Conservation (phyloP, 768 basidiomycete species). For the Rhizopogon vinicolor region DNA sequence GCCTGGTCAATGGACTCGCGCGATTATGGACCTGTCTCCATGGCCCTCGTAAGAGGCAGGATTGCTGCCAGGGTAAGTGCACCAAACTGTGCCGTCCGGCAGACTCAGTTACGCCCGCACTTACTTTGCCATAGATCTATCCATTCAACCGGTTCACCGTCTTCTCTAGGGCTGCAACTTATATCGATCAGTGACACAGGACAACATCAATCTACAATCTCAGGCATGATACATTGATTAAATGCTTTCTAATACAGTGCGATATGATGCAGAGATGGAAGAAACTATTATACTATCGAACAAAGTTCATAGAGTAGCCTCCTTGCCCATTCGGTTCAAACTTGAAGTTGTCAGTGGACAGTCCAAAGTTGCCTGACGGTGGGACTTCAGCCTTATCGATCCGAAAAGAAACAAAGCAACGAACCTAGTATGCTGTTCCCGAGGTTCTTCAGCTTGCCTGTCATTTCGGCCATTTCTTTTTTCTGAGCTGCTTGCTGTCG, state of each 20-base stretch:
- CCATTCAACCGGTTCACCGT: slow-evolving; percentile 23
- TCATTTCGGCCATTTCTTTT: slow-evolving; percentile 85
- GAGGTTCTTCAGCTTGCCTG: slow-evolving; percentile 86
- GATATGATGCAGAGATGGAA: not conserved
- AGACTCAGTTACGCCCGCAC: not conserved
- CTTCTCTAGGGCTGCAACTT: slow-evolving; percentile 16
- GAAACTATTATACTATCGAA: slow-evolving; percentile 30
- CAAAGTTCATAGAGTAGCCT: slow-evolving; percentile 93
- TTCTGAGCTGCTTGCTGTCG: slow-evolving; percentile 76
- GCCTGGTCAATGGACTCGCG: slow-evolving; percentile 83
- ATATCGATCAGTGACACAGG: slow-evolving; percentile 12
- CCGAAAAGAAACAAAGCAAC: slow-evolving; percentile 9
- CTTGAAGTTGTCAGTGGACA: slow-evolving; percentile 97
- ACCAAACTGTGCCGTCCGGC: not conserved
- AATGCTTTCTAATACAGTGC: not conserved
- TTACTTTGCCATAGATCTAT: slow-evolving; percentile 20
- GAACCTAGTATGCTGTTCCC: slow-evolving; percentile 87
- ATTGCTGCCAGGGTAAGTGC: slow-evolving; percentile 57
- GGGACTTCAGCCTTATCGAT: not conserved
- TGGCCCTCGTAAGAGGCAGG: slow-evolving; percentile 68
- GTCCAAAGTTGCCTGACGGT: slow-evolving; percentile 77
- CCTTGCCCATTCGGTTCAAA: slow-evolving; percentile 91
- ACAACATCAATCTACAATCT: not conserved
- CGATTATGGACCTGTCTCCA: slow-evolving; percentile 87
- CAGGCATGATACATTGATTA: not conserved